A percentile compares a stretch with the other conserved stretches of the same genome.
Conservation (phyloP, 257 asterid species). For the Orobanche coerulescens region DNA sequence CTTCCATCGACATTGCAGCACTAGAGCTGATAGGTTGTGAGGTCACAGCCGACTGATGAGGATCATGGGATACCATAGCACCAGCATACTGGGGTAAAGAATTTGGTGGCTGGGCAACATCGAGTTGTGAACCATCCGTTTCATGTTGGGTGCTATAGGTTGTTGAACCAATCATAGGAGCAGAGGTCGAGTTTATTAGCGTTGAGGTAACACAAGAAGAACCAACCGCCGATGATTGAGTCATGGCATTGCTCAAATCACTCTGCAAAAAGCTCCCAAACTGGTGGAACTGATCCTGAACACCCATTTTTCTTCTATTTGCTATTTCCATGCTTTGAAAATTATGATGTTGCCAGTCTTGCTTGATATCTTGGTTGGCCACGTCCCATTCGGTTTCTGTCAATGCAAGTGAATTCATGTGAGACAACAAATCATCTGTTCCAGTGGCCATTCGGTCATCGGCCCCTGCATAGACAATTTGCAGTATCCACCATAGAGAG, state of each 20-base stretch:
- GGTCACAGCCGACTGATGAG: constrained; percentile 27
- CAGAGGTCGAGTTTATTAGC: constrained; percentile 52
- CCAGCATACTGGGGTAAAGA: constrained; percentile 33
- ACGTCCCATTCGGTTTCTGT: constrained; percentile 70
- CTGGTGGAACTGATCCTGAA: constrained; percentile 49
- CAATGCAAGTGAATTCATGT: constrained; percentile 71
- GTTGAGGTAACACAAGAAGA: constrained; percentile 74
- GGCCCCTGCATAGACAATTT: constrained; percentile 52
- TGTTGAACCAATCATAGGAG: constrained; percentile 72
- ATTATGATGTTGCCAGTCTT: constrained; percentile 42
- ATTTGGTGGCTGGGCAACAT: constrained; percentile 31
- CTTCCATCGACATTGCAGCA: constrained; percentile 30
- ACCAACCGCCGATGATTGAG: constrained; percentile 70
- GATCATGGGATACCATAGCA: constrained; percentile 19
- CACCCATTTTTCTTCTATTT: constrained; percentile 30
- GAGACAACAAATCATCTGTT: constrained; percentile 55
- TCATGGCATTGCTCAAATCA: constrained; percentile 61
- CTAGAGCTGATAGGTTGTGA: constrained; percentile 32
- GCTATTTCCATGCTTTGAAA: constrained; percentile 47
- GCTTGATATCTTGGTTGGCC: constrained; percentile 45
- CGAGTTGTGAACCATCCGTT: constrained; percentile 25
- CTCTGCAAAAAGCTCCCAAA: constrained; percentile 55
- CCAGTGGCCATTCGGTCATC: constrained; percentile 42
- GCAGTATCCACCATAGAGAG: constrained; percentile 29
- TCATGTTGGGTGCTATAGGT: constrained; percentile 55